A percentile compares a stretch with the other conserved stretches of the same genome.
Evolutionary conservation across 2,329 filamentous ascomycete genomes (phyloP).

Genomic region (Cladosporium sp.): DNA sequence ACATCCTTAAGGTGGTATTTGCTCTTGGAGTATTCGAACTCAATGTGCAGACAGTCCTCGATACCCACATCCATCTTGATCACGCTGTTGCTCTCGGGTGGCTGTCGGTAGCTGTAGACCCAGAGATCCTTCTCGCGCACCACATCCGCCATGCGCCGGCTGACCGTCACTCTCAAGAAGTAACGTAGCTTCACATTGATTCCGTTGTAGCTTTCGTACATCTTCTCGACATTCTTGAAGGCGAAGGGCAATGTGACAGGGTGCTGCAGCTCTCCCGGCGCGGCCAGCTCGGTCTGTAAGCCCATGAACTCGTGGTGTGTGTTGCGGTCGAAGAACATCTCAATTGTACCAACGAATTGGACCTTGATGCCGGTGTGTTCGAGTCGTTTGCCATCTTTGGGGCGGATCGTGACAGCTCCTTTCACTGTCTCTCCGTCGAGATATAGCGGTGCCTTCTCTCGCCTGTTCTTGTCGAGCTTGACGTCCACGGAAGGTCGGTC

Average conservation of each 20-base stretch:
- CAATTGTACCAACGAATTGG: constrained; percentile 98
- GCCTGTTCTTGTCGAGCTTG: constrained; percentile 96
- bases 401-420: constrained; percentile 87
- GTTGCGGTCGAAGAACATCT: constrained; percentile 99
- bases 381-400: constrained; percentile 95
- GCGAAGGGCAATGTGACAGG: constrained; percentile 99
- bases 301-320: constrained; percentile 99
- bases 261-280: constrained; percentile 95
- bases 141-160: constrained; percentile 93
- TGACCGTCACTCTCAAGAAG: constrained; percentile 95
- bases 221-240: constrained; percentile 99
- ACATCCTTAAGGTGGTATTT: constrained; percentile 99
- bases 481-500: constrained; percentile 93
- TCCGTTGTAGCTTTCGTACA: constrained; percentile 99
- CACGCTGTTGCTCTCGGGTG: constrained; percentile 93
- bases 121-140: constrained; percentile 99
- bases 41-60: constrained; percentile 97
- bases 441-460: constrained; percentile 94
- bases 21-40: constrained; percentile 98
- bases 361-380: constrained; percentile 99
- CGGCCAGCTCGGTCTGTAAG: constrained; percentile 91
- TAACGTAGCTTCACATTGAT: constrained; percentile 99
- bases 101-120: constrained; percentile 98
- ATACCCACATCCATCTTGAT: constrained; percentile 99
- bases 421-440: constrained; percentile 98